phyloP scores from a whole-genome alignment of 352 stramenopile genomes.

The Phytophthora pinifolia region DNA sequence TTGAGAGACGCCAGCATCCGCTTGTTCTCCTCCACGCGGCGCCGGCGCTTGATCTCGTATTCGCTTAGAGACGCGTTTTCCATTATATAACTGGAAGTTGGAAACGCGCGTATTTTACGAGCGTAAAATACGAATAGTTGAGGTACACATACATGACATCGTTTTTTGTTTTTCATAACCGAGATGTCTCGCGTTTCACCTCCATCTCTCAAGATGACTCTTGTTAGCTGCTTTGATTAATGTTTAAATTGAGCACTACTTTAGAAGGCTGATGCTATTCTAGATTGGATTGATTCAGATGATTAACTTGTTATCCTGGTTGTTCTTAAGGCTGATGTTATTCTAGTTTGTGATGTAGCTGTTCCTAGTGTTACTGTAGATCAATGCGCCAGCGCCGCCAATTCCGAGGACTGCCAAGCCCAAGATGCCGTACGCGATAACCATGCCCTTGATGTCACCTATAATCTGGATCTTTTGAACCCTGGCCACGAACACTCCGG shows the following conservation, averaged over 20 bases:
- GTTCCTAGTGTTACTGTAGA: conserved; percentile 8
- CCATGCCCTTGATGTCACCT: conserved; percentile 17
- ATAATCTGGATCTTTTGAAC: conserved; percentile 10
- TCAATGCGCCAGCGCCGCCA: background rate
- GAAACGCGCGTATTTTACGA: no score
- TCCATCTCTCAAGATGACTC: no score
- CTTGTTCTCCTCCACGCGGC: conserved; percentile 25
- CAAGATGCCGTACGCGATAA: conserved; percentile 15
- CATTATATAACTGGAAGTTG: background rate
- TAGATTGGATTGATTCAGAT: no score
- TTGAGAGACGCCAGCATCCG: conserved; percentile 16
- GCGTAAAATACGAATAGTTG: background rate
- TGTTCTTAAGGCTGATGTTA: no score
- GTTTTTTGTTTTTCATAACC: conserved; percentile 24
- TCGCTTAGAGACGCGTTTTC: background rate
- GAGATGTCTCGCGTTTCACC: no score
- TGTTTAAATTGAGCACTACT: no score
- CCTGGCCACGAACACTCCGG: conserved; percentile 6
- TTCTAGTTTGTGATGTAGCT: conserved; percentile 21
- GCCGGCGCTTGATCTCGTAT: conserved; percentile 23
- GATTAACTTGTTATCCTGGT: no score
- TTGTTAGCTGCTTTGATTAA: no score
- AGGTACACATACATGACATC: background rate
- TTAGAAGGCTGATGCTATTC: background rate
- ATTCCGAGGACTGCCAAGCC: conserved; percentile 9